Percentiles rank a stretch among this genome's conserved stretches.
Conservation (phyloP, 2,329 filamentous ascomycete species). For the Penicillium sumatraense region DNA sequence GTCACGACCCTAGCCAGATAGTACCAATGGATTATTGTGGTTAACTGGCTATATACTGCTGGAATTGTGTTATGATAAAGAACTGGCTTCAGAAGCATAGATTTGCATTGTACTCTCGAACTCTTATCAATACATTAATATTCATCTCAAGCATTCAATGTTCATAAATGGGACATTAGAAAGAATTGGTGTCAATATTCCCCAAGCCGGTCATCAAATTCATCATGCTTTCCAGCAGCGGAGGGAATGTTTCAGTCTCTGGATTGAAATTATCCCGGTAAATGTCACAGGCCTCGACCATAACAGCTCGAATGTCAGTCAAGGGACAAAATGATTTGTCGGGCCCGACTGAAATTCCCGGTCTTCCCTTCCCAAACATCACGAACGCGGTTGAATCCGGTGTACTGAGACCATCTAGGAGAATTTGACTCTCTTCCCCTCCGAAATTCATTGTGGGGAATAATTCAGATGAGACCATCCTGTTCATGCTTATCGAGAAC, state of each 20-base stretch:
- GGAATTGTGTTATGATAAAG: too few species aligned
- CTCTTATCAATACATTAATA: too few species aligned
- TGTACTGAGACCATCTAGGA: too few species aligned
- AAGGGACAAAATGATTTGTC: neutral
- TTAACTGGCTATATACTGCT: too few species aligned
- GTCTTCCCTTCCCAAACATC: neutral
- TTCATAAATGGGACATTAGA: neutral
- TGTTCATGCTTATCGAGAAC: neutral
- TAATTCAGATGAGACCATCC: neutral
- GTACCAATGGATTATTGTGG: too few species aligned
- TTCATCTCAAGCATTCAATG: too few species aligned
- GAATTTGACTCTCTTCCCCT: too few species aligned
- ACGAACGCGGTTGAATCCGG: too few species aligned
- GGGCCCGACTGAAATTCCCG: neutral
- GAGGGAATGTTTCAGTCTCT: neutral
- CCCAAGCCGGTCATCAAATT: conserved; percentile 4
- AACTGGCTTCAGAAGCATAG: too few species aligned
- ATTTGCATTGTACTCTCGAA: too few species aligned
- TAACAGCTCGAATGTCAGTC: conserved; percentile 3
- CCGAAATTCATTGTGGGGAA: neutral
- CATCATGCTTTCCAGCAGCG: conserved; percentile 1
- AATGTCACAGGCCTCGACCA: neutral
- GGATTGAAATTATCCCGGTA: conserved; percentile 1
- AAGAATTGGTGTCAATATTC: conserved; percentile 4
- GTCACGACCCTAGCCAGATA: too few species aligned